Percentiles rank a stretch among this genome's conserved stretches.
These are phyloP conservation scores for Paecilomyces sp. DNA, from an alignment of 2,329 filamentous ascomycete species.

Conservation along the genomic window DNA sequence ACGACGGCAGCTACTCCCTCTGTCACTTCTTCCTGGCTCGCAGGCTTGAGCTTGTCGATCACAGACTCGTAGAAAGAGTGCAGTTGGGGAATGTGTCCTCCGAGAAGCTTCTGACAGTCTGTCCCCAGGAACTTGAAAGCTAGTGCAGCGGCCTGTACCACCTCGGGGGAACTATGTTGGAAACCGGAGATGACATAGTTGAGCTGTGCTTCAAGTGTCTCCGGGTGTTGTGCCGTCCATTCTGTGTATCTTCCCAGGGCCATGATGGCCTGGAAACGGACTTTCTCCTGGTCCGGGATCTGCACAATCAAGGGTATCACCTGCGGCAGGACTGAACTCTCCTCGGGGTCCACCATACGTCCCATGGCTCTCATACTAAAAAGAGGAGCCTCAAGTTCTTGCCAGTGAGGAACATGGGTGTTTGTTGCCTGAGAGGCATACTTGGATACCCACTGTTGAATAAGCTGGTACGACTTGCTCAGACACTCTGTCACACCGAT, in stretches of 20 bases:
- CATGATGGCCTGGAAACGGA: conserved; percentile 98
- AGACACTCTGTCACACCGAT: conserved; percentile 90
- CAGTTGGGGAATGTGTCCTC: conserved; percentile 74
- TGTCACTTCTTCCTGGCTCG: conserved; percentile 91
- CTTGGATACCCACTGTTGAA: conserved; percentile 80
- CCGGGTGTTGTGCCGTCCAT: conserved; percentile 91
- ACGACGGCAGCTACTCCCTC: conserved; percentile 92
- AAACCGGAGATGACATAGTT: conserved; percentile 95
- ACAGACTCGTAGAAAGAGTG: conserved; percentile 90
- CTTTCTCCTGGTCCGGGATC: conserved; percentile 91
- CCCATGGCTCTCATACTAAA: conserved; percentile 96
- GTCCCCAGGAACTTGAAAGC: conserved; percentile 96
- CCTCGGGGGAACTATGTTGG: conserved; percentile 78
- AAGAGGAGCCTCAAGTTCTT: conserved; percentile 87
- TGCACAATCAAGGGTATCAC: conserved; percentile 90
- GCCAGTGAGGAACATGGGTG: conserved; percentile 83
- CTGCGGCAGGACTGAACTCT: conserved; percentile 78
- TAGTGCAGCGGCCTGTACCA: conserved; percentile 83
- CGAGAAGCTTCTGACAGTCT: conserved; percentile 82
- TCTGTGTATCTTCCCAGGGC: conserved; percentile 93
- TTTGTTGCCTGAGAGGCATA: conserved; percentile 70
- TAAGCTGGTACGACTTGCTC: conserved; percentile 76
- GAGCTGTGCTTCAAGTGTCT: conserved; percentile 86
- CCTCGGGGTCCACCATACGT: conserved; percentile 86
- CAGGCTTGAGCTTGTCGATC: conserved; percentile 73